These are phyloP conservation scores for Lodderomyces margitis DNA, from an alignment of 1,139 yeast genomes.

Conservation along the genomic window DNA sequence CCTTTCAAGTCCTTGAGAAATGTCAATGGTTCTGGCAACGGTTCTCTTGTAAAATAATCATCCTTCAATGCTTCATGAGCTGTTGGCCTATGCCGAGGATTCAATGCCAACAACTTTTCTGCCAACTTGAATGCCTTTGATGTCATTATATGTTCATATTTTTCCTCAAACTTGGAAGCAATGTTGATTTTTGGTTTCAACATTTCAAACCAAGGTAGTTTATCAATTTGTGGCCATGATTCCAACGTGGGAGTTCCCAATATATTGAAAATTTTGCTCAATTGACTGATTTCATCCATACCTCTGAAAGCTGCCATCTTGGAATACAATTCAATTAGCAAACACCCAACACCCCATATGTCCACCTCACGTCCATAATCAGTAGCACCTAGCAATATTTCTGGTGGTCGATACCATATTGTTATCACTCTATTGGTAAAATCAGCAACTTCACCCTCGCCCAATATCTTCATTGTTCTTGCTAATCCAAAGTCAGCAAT, in stretches of 20 bases:
- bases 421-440: slow-evolving; percentile 95
- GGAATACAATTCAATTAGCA: slow-evolving; percentile 76
- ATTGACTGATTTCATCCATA: slow-evolving; percentile 81
- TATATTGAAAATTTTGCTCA: slow-evolving; percentile 68
- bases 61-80: slow-evolving; percentile 89
- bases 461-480: slow-evolving; percentile 63
- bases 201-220: slow-evolving; percentile 91
- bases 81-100: slow-evolving; percentile 71
- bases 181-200: slow-evolving; percentile 58
- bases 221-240: slow-evolving; percentile 76
- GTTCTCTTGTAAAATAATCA: slow-evolving; percentile 68
- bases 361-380: slow-evolving; percentile 89
- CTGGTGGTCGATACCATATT: slow-evolving; percentile 97
- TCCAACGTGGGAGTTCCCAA: slow-evolving; percentile 83
- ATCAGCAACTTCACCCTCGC: slow-evolving; percentile 56
- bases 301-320: slow-evolving; percentile 83
- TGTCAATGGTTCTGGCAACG: slow-evolving; percentile 56
- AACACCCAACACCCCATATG: slow-evolving; percentile 96
- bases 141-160: slow-evolving; percentile 47
- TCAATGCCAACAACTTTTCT: slow-evolving; percentile 54
- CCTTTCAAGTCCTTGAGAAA: slow-evolving; percentile 60
- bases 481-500: slow-evolving; percentile 96
- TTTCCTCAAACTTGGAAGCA: slow-evolving; percentile 46
- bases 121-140: slow-evolving; percentile 68
- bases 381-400: slow-evolving; percentile 83